Evolutionary conservation across 2,329 filamentous ascomycete genomes (phyloP).

Genomic region (Thermochaetoides dissita): DNA sequence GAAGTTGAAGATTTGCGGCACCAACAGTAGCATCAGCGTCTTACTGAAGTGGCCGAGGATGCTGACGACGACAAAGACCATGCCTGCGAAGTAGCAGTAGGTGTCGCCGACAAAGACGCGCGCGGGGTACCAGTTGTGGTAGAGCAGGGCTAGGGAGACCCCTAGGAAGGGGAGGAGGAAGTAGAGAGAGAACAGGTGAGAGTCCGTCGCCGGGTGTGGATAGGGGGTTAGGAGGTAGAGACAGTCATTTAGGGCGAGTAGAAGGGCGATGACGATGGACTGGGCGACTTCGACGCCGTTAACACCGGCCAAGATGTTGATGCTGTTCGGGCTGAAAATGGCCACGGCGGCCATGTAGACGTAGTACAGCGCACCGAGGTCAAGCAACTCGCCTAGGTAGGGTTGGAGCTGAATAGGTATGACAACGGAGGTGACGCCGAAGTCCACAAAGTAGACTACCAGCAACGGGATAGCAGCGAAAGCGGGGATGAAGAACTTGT

Average conservation of each 20-base stretch:
- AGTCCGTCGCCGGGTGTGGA: constrained; percentile 87
- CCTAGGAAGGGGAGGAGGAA: constrained; percentile 88
- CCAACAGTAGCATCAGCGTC: constrained; percentile 76
- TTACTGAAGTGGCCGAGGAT: constrained; percentile 98
- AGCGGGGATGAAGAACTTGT: constrained; percentile 96
- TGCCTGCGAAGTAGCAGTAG: constrained; percentile 98
- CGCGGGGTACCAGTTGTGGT: constrained; percentile 92
- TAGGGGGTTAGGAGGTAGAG: constrained; percentile 75
- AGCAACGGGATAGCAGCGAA: constrained; percentile 87
- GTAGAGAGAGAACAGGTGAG: constrained; percentile 91
- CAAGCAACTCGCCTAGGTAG: constrained; percentile 71
- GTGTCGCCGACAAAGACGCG: constrained; percentile 95
- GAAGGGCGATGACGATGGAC: constrained; percentile 73
- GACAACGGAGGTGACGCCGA: constrained; percentile 90
- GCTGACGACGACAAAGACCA: constrained; percentile 95
- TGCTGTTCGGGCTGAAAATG: constrained; percentile 96
- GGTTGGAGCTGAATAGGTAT: constrained; percentile 73
- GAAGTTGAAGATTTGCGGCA: constrained; percentile 95
- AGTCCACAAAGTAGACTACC: constrained; percentile 96
- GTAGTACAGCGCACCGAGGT: constrained; percentile 79
- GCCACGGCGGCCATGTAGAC: constrained; percentile 90
- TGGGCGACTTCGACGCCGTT: constrained; percentile 96
- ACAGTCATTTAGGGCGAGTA: constrained; percentile 74
- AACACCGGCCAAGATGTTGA: constrained; percentile 99
- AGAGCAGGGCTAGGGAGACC: constrained; percentile 72